Conservation (phyloP, 345 rosid species). For the Eucalyptus caleyi region DNA sequence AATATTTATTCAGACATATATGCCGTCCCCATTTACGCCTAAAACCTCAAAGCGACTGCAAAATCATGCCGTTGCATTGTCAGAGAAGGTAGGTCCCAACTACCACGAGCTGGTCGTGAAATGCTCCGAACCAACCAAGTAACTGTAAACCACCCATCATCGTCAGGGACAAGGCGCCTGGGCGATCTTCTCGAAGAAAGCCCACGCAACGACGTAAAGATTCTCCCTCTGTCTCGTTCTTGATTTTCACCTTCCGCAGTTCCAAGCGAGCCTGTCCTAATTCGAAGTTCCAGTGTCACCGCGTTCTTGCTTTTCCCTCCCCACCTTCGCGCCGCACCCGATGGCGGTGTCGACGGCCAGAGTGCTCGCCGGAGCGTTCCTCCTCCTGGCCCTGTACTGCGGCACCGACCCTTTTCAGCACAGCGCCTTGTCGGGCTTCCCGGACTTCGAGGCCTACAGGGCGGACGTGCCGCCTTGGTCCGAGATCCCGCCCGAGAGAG, state of each 20-base stretch:
- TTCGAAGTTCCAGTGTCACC: not conserved
- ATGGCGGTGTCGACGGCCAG: conserved; percentile 11
- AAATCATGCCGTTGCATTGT: no score
- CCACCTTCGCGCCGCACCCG: not conserved
- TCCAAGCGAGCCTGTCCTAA: not conserved
- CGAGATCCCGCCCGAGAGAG: conserved; percentile 29
- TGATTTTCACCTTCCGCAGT: not conserved
- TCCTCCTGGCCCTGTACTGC: conserved; percentile 62
- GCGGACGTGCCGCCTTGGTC: conserved; percentile 43
- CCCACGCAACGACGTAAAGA: not conserved
- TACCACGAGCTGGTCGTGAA: not conserved
- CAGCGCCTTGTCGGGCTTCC: conserved; percentile 57
- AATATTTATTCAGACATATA: not conserved
- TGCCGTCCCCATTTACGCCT: not conserved
- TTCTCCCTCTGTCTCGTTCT: not conserved
- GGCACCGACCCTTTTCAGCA: conserved; percentile 72
- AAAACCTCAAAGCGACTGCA: not conserved
- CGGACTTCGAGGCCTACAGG: conserved; percentile 35
- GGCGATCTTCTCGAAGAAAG: not conserved
- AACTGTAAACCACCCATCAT: not conserved
- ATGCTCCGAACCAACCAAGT: not conserved
- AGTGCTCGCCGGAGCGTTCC: conserved; percentile 21
- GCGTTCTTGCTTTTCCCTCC: not conserved
- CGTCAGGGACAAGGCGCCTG: not conserved
- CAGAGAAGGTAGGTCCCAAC: not conserved